Evolutionary conservation across 805 yeast species (phyloP).

Genomic region (Huiozyma sinensis): DNA sequence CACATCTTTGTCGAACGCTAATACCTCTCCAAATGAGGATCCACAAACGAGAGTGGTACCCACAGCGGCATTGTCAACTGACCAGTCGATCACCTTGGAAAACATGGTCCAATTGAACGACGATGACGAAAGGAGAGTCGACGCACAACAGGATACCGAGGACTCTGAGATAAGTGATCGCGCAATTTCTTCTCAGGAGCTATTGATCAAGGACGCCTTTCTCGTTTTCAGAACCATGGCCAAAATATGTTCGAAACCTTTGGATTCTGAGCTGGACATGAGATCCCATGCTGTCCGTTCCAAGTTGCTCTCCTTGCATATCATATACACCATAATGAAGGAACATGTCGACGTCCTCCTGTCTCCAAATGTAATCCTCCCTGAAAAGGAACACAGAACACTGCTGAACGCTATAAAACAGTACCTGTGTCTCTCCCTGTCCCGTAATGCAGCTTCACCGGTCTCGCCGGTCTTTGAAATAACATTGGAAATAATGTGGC

Average conservation of each 20-base stretch:
- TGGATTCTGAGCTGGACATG: slow-evolving; percentile 75
- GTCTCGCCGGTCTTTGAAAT: slow-evolving; percentile 87
- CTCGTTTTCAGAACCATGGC: slow-evolving; percentile 91
- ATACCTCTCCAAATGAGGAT: slow-evolving; percentile 21
- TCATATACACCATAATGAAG: slow-evolving; percentile 74
- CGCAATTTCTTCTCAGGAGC: slow-evolving; percentile 38
- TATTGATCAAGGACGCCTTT: slow-evolving; percentile 81
- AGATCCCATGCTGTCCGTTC: slow-evolving; percentile 89
- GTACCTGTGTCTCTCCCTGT: slow-evolving; percentile 68
- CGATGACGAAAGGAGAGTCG: slow-evolving; percentile 45
- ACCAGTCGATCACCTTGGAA: slow-evolving; percentile 42
- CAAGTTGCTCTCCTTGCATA: slow-evolving; percentile 76
- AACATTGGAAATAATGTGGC: slow-evolving; percentile 87
- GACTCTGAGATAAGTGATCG: slow-evolving; percentile 2
- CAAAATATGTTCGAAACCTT: slow-evolving; percentile 73
- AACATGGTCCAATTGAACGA: slow-evolving; percentile 47
- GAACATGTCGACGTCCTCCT: slow-evolving; percentile 77
- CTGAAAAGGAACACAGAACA: slow-evolving; percentile 45
- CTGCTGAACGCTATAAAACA: slow-evolving; percentile 75
- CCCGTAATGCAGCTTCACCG: slow-evolving; percentile 88
- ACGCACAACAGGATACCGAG: slow-evolving; percentile 25
- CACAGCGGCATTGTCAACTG: background rate
- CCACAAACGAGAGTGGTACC: slow-evolving; percentile 9
- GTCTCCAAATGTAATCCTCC: slow-evolving; percentile 44
- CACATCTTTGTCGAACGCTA: slow-evolving; percentile 1